These are phyloP conservation scores for Bacidia rubella DNA, from an alignment of 495 filamentous ascomycete species.

Conservation along the genomic window DNA sequence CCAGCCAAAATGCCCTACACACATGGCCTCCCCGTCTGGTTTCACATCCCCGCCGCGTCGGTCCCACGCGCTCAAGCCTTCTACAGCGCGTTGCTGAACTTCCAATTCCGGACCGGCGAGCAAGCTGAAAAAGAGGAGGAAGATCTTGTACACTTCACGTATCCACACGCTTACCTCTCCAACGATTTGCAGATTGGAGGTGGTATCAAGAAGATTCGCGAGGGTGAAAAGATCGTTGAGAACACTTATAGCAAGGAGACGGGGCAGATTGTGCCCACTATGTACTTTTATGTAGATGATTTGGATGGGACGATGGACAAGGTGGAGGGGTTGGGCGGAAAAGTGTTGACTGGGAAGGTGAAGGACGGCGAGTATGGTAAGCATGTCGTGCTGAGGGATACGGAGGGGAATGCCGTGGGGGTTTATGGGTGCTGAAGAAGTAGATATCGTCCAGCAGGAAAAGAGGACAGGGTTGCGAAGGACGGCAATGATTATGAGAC, in stretches of 20 bases:
- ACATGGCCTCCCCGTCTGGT: neutral
- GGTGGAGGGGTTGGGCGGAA: neutral
- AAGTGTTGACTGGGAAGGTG: neutral
- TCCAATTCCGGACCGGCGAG: conserved; percentile 1
- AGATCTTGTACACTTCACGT: neutral
- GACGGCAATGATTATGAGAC: too few species aligned
- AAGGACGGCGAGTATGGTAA: neutral
- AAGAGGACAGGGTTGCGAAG: too few species aligned
- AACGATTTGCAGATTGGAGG: neutral
- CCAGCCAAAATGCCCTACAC: neutral
- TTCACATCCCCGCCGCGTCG: neutral
- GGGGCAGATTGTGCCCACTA: neutral
- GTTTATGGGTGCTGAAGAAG: neutral
- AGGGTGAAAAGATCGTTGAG: neutral
- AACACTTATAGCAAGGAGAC: neutral
- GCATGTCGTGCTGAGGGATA: neutral
- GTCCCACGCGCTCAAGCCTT: neutral
- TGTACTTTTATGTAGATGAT: neutral
- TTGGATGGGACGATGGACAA: neutral
- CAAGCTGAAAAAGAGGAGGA: neutral
- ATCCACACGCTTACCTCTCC: neutral
- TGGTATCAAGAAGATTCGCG: neutral
- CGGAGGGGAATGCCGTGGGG: neutral
- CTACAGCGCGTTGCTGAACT: neutral
- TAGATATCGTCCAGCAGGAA: too few species aligned